These are phyloP conservation scores for Medicago ruthenica DNA, from an alignment of 306 rosid species.

Conservation along the genomic window DNA sequence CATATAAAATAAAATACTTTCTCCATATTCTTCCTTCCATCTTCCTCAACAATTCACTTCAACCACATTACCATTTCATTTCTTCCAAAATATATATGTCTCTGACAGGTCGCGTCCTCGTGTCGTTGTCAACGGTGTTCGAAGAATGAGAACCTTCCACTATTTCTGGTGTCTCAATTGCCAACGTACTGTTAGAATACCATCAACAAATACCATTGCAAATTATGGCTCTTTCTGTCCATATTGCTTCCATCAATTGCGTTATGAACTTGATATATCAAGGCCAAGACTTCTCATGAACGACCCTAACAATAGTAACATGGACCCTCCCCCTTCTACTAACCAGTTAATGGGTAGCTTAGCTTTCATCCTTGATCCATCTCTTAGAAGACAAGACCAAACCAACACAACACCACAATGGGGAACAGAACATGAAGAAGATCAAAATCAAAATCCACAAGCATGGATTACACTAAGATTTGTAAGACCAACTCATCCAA, in stretches of 20 bases:
- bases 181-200: conserved; percentile 52
- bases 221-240: conserved; percentile 45
- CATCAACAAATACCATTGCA: conserved; percentile 34
- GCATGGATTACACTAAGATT: conserved; percentile 65
- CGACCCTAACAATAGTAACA: conserved; percentile 14
- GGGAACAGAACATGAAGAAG: conserved; percentile 41
- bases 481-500: background rate
- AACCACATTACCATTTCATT: background rate
- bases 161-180: conserved; percentile 68
- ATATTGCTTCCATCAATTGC: conserved; percentile 54
- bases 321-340: background rate
- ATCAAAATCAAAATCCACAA: conserved; percentile 20
- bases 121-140: conserved; percentile 53
- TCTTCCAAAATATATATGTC: conserved; percentile 50
- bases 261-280: conserved; percentile 56
- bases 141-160: conserved; percentile 70
- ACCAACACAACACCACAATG: conserved; percentile 33
- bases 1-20: conserved; percentile 18
- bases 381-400: conserved; percentile 28
- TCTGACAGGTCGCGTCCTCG: conserved; percentile 61
- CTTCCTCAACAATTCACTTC: conserved; percentile 44
- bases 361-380: conserved; percentile 55
- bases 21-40: conserved; percentile 12
- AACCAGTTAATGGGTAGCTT: conserved; percentile 41
- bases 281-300: conserved; percentile 50